Evolutionary conservation across 2,329 filamentous ascomycete genomes (phyloP), one percentile per base, ranked within the genome.

Genomic region (Fusarium acutatum): DNA sequence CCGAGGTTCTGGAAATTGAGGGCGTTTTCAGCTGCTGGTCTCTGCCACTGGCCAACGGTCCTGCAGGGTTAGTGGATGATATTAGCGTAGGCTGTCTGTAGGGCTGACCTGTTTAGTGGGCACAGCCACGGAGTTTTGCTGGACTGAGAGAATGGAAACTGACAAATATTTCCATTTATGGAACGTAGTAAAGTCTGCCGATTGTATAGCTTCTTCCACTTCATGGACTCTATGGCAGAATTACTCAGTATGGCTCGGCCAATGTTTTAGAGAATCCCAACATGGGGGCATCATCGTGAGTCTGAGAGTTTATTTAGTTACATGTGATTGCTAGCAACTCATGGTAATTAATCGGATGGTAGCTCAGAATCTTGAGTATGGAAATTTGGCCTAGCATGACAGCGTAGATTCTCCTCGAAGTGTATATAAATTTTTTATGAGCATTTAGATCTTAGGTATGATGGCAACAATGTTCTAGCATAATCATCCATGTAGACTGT

Each of bases 31-130:
- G 67, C 67, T 74, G 46, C 9, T 14, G 28, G 28, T 47, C 59
- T 59, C 54, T 43, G 72, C 68, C 71, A 69, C 71, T 34, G 15
- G 15, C 64, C 47, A 65, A 38, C 24, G 32, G 28, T 47, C 7
- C 11, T 44, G 44, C 57, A 61, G 28, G 50, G 56, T 58, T 32
- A 34, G 24, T n/a, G 20, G 8, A 13, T 52, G 57, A n/a, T 17
- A 40, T 17, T 70, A 62, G 52, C 32, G 64, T 57, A 49, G 71
- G 68, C 54, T 54, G 47, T 15, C 32, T 32, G 32, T 58, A 63
- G 58, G 70, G 60, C 70, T 59, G 64, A 54, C 20, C 3, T n/a
- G 35, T 24, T 32, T 32, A 18, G 32, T 22, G 37, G 20, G 26
- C 41, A 59, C 13, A 59, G 24, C 56, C 56, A 50, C 41, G 41